Base-by-base conservation (phyloP, 495 filamentous ascomycete species). In the Annulohypoxylon moriforme region DNA sequence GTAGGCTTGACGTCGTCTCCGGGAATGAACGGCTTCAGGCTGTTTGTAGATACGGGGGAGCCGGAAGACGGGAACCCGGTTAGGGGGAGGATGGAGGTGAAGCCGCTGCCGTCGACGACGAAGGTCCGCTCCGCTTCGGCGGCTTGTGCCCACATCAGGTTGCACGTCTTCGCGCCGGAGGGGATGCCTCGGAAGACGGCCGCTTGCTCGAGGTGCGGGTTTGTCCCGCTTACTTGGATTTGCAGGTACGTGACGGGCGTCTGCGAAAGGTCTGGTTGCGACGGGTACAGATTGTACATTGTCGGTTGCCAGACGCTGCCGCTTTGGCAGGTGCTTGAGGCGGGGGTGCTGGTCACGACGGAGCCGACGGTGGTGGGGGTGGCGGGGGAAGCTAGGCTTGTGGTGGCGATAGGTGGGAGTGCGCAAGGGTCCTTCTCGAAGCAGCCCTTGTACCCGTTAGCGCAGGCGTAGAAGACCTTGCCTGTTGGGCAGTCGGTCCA, bases 271-370 rank as follows among this genome's bases (percentile, higher is more conserved):
- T 79, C 83, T 18, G 84, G 85, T 25, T 81, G 76, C 34, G 83
- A 82, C 2, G 86, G 90, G 60, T 87, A 91, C 4, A 70, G 73
- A 52, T 73, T 77, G 55, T 76, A 77, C 60, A 82, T 85, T 3
- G 85, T 88, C 61, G 86, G 86, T 59, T 82, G 79, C 27, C 85
- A 86, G 13, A 83, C 80, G 4, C 71, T 84, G 27, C 81, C 89
- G 60, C 86, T 88, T 68, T 81, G 86, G 60, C 88, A 92, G 58
- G 55, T 6, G 2, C 40, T 9, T 42, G 60, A 0, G 16, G 29
- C 3, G 16, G 64, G 40, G 3, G 11, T 10, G 29, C 38, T 24
- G 8, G 3, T 11, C 29, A 36, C 20, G 6, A 16, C 31, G 6
- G 4, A 4, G n/a, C n/a, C n/a, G n/a, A n/a, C n/a, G 36, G 55